phyloP scores from a whole-genome alignment of 768 basidiomycete species.

The Boletus rufocinnamomeus region DNA sequence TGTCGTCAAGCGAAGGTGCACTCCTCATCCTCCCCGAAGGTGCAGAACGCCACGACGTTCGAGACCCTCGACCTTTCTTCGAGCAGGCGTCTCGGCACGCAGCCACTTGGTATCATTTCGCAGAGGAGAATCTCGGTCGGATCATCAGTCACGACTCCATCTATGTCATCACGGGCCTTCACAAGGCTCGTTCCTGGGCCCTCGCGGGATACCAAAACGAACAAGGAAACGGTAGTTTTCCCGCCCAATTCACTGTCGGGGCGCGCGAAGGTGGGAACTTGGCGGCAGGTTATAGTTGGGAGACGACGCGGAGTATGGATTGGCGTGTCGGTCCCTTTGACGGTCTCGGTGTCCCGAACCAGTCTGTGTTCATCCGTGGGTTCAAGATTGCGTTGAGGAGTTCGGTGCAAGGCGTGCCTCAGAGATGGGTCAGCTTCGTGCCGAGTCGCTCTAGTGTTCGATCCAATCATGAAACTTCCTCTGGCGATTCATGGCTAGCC shows the following conservation, averaged over 20 bases:
- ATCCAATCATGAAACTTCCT: neutral
- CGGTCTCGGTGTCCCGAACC: slow-evolving; percentile 19
- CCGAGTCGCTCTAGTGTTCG: neutral
- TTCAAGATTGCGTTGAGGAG: slow-evolving; percentile 33
- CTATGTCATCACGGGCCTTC: slow-evolving; percentile 36
- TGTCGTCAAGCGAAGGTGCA: slow-evolving; percentile 32
- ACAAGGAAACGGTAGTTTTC: slow-evolving; percentile 1
- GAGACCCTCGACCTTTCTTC: slow-evolving; percentile 27
- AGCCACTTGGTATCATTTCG: slow-evolving; percentile 35
- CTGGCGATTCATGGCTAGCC: slow-evolving; percentile 21
- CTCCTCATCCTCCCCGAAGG: slow-evolving; percentile 39
- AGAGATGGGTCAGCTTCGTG: slow-evolving; percentile 18
- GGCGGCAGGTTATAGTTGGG: slow-evolving; percentile 20
- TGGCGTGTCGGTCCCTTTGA: slow-evolving; percentile 23
- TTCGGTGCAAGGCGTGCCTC: slow-evolving; percentile 15
- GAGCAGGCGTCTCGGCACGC: slow-evolving; percentile 31
- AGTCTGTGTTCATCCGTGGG: slow-evolving; percentile 33
- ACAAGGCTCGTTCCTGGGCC: slow-evolving; percentile 34
- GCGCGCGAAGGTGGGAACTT: slow-evolving; percentile 7
- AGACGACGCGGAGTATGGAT: slow-evolving; percentile 20
- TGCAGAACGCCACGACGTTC: slow-evolving; percentile 29
- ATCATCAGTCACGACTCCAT: slow-evolving; percentile 33
- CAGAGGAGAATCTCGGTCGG: slow-evolving; percentile 28
- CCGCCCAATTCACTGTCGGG: slow-evolving; percentile 19
- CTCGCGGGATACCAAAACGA: slow-evolving; percentile 26